A percentile compares a stretch with the other conserved stretches of the same genome.
Conservation (phyloP, 352 stramenopile species). For the Hyaloperonospora brassicae region DNA sequence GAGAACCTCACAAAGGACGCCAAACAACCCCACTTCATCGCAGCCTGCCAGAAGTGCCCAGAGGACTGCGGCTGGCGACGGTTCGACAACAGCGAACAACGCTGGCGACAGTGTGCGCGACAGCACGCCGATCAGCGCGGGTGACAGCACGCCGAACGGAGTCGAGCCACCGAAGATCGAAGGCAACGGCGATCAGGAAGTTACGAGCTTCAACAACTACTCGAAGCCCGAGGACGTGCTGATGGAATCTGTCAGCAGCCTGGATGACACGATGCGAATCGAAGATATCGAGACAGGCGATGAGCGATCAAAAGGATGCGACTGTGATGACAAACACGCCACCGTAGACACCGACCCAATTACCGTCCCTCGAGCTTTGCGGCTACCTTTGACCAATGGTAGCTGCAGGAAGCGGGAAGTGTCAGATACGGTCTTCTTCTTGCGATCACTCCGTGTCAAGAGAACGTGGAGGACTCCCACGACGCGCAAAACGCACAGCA, state of each 20-base stretch:
- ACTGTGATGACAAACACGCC: neutral
- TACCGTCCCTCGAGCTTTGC: neutral
- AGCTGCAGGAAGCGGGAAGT: neutral
- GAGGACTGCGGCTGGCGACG: neutral
- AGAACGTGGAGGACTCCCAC: too few relatives aligned
- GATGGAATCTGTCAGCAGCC: neutral
- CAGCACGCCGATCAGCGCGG: neutral
- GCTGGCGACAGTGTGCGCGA: neutral
- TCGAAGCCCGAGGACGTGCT: neutral
- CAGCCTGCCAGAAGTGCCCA: too few relatives aligned
- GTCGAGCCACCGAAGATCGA: neutral
- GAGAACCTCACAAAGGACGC: neutral
- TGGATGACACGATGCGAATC: neutral
- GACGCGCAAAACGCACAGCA: neutral
- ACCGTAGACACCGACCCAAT: neutral
- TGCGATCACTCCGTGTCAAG: too few relatives aligned
- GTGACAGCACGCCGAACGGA: neutral
- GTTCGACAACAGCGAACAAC: neutral
- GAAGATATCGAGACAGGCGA: neutral
- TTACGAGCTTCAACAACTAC: neutral
- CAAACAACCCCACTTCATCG: too few relatives aligned
- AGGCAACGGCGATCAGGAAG: too few relatives aligned
- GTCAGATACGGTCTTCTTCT: too few relatives aligned
- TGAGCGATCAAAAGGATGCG: neutral
- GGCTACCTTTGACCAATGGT: neutral